phyloP scores from a whole-genome alignment of 2,329 filamentous ascomycete genomes.

The Emmonsia crescens region DNA sequence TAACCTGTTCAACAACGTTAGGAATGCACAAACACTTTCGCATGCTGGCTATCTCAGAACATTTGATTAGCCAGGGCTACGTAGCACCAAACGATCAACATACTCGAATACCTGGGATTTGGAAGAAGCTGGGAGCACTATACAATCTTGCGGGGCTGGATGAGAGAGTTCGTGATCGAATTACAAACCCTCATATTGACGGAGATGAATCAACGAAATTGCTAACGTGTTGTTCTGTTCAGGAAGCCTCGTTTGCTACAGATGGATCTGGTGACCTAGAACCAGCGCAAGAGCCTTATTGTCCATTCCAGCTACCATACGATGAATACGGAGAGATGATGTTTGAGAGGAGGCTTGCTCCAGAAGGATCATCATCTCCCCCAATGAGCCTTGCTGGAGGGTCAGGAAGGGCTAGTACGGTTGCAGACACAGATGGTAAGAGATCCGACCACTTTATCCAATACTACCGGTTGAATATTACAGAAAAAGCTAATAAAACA shows the following conservation, averaged over 20 bases:
- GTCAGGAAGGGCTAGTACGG: constrained; percentile 35
- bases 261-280: constrained; percentile 46
- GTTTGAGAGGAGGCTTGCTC: constrained; percentile 37
- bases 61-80: constrained; percentile 70
- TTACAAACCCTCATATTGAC: neutral
- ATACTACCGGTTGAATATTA: neutral
- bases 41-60: constrained; percentile 74
- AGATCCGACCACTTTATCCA: constrained; percentile 2
- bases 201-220: neutral
- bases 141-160: constrained; percentile 83
- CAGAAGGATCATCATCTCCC: constrained; percentile 34
- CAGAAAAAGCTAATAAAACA: neutral
- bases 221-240: neutral
- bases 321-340: constrained; percentile 39
- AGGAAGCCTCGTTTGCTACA: constrained; percentile 46
- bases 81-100: constrained; percentile 55
- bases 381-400: constrained; percentile 24
- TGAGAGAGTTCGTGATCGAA: constrained; percentile 59
- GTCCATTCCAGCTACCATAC: constrained; percentile 54
- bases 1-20: constrained; percentile 24
- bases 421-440: constrained; percentile 39
- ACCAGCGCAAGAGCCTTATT: constrained; percentile 45
- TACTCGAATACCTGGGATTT: constrained; percentile 82
- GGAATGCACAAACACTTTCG: constrained; percentile 92
- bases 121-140: constrained; percentile 70